Conservation (phyloP, 2,329 filamentous ascomycete species). For the Thielaviopsis punctulata region DNA sequence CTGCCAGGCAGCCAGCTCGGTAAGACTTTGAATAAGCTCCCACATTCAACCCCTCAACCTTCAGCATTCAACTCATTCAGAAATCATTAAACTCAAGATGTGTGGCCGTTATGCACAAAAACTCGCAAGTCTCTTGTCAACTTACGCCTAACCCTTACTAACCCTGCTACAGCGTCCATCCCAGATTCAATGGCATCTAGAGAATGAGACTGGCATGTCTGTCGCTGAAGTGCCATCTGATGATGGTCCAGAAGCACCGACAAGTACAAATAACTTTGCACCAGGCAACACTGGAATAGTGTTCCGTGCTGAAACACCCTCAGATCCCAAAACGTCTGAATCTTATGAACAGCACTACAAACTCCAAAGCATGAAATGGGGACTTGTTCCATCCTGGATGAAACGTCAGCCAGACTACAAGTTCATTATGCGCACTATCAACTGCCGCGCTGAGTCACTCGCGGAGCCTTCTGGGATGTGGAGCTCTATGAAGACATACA, state of each 20-base stretch:
- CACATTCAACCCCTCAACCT: not conserved
- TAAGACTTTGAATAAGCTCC: not conserved
- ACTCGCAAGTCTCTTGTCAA: slow-evolving; percentile 17
- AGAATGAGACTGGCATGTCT: slow-evolving; percentile 51
- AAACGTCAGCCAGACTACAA: slow-evolving; percentile 66
- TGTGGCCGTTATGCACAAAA: slow-evolving; percentile 23
- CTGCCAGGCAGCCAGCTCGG: not conserved
- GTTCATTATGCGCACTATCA: slow-evolving; percentile 74
- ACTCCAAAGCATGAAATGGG: slow-evolving; percentile 91
- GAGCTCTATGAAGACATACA: slow-evolving; percentile 76
- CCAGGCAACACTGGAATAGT: slow-evolving; percentile 75
- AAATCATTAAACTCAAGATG: slow-evolving; percentile 17
- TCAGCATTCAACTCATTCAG: too few relatives aligned
- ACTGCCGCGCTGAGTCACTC: slow-evolving; percentile 82
- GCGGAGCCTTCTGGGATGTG: slow-evolving; percentile 66
- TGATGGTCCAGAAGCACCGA: slow-evolving; percentile 38
- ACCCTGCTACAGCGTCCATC: slow-evolving; percentile 44
- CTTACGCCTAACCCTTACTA: slow-evolving; percentile 17
- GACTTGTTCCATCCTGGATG: slow-evolving; percentile 83
- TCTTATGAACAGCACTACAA: slow-evolving; percentile 41
- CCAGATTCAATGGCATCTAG: slow-evolving; percentile 55
- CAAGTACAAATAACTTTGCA: slow-evolving; percentile 82
- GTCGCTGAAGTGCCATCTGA: slow-evolving; percentile 57
- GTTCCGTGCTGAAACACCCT: slow-evolving; percentile 58
- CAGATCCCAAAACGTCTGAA: not conserved